A percentile compares a stretch with the other conserved stretches of the same genome.
These are phyloP conservation scores for Lavandula angustifolia DNA, from an alignment of 257 asterid genomes.

Conservation along the genomic window DNA sequence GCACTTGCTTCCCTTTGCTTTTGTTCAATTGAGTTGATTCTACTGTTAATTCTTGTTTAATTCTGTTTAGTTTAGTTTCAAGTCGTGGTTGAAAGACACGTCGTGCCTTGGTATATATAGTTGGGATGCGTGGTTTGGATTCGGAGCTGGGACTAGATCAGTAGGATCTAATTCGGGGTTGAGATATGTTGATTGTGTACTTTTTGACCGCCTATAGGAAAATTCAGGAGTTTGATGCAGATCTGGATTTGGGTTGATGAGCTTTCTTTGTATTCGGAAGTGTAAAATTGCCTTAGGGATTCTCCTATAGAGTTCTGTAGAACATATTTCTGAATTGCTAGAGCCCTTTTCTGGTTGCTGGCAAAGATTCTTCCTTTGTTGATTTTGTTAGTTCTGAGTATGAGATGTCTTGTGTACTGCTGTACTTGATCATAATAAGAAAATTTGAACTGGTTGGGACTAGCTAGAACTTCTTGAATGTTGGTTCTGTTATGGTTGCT, in stretches of 20 bases:
- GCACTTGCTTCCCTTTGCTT: slow-evolving; percentile 19
- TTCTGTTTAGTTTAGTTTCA: not conserved
- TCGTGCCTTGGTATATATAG: not conserved
- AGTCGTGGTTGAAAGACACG: not conserved
- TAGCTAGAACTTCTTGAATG: slow-evolving; percentile 11
- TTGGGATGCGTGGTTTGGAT: slow-evolving; percentile 17
- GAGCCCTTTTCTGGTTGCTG: slow-evolving; percentile 7
- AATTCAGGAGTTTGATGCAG: not conserved
- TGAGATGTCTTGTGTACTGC: not conserved
- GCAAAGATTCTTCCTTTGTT: not conserved
- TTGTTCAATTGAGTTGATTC: slow-evolving; percentile 12
- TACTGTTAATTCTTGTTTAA: not conserved
- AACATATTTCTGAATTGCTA: slow-evolving; percentile 15
- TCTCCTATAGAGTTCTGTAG: not conserved
- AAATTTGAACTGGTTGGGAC: not conserved
- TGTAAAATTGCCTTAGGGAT: not conserved
- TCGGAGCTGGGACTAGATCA: slow-evolving; percentile 18
- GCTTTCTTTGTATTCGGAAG: slow-evolving; percentile 19
- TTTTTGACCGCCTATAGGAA: too few relatives aligned
- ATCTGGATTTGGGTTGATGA: slow-evolving; percentile 17
- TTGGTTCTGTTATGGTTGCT: not conserved
- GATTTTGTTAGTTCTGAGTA: not conserved
- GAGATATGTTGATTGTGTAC: not conserved
- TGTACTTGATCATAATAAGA: slow-evolving; percentile 2
- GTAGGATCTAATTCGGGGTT: slow-evolving; percentile 17